Percentiles rank a stretch among this genome's conserved stretches.
Conservation (phyloP, 106 monocot genomes). For the Xerophyta viscosa region DNA sequence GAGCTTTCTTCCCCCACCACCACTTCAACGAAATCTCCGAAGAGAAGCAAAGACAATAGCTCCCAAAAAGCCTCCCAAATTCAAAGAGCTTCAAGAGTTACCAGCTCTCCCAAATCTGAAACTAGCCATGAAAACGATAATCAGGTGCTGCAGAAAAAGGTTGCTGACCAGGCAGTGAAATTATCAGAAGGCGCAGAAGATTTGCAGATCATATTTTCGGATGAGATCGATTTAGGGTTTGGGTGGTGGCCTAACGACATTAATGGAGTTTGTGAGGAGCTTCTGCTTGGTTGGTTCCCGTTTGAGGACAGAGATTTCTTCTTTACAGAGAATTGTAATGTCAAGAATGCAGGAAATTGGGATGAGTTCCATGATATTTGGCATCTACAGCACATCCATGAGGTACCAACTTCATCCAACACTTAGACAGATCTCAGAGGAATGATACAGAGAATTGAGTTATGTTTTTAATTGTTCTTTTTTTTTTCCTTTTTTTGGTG, state of each 20-base stretch:
- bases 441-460: no score
- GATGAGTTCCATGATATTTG: neutral
- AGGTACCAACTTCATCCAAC: neutral
- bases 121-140: neutral
- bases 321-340: neutral
- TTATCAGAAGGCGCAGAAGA: neutral
- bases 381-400: neutral
- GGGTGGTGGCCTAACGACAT: neutral
- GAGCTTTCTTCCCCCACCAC: neutral
- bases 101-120: no score
- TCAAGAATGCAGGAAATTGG: neutral
- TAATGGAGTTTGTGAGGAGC: neutral
- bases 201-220: neutral
- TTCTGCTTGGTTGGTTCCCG: neutral
- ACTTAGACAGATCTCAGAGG: neutral
- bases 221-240: neutral
- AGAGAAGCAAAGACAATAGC: neutral
- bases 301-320: neutral
- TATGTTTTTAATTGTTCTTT: no score
- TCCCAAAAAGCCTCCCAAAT: no score
- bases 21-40: neutral
- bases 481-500: no score
- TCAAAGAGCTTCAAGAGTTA: no score
- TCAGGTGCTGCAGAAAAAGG: neutral
- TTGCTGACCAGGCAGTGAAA: neutral